These are phyloP conservation scores for Metschnikowia lachancei DNA, from an alignment of 805 yeast genomes.

Conservation along the genomic window DNA sequence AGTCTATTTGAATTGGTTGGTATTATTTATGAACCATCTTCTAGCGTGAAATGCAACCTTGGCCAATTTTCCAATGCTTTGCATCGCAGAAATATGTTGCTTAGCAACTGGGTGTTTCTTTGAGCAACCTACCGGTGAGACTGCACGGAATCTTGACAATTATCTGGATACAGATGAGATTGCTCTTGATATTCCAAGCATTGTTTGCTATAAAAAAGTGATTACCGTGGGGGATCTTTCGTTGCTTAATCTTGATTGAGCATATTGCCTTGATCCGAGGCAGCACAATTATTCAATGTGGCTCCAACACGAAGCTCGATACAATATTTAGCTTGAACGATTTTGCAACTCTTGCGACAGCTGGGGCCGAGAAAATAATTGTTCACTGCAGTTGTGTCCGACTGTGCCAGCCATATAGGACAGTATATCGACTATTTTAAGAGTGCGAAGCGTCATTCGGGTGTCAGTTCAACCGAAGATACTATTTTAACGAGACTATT, in stretches of 20 bases:
- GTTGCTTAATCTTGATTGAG: no score
- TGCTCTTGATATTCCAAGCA: not conserved
- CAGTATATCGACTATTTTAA: constrained; percentile 34
- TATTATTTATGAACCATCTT: no score
- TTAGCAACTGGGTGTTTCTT: not conserved
- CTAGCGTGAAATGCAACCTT: no score
- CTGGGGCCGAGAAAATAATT: constrained; percentile 19
- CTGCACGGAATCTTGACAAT: not conserved
- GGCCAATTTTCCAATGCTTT: not conserved
- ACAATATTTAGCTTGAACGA: constrained; percentile 14
- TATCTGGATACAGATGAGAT: not conserved
- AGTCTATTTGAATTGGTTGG: no score
- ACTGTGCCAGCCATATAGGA: constrained; percentile 29
- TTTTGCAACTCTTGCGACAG: constrained; percentile 8
- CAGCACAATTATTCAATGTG: no score
- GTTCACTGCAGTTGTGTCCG: constrained; percentile 38
- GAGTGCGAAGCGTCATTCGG: constrained; percentile 21
- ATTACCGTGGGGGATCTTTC: no score
- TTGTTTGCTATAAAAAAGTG: no score
- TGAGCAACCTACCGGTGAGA: constrained; percentile 3
- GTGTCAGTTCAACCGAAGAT: not conserved
- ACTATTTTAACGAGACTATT: not conserved
- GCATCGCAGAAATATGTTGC: no score
- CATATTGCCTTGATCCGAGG: no score
- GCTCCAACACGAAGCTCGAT: constrained; percentile 21